Evolutionary conservation across 352 stramenopile species (phyloP).

Genomic region (Pythium dissimile): DNA sequence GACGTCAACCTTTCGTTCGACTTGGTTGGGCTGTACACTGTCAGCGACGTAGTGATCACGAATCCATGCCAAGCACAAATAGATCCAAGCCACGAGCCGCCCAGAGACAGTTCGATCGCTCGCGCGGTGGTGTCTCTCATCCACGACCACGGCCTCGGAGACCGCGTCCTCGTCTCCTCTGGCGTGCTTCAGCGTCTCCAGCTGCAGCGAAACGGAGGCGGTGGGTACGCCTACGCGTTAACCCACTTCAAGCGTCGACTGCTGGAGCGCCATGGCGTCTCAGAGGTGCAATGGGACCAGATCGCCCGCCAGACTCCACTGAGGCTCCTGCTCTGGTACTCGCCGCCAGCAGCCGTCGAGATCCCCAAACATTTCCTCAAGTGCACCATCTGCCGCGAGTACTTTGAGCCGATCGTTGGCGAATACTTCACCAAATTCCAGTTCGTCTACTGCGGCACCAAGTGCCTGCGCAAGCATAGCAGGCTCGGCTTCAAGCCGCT

Average conservation of each 20-base stretch:
- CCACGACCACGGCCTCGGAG: slow-evolving; percentile 15
- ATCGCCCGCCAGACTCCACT: slow-evolving; percentile 45
- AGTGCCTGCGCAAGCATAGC: slow-evolving; percentile 78
- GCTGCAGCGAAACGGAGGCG: slow-evolving; percentile 63
- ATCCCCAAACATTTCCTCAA: slow-evolving; percentile 71
- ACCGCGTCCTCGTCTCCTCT: slow-evolving; percentile 59
- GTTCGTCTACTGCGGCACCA: slow-evolving; percentile 80
- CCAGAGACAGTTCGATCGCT: slow-evolving; percentile 39
- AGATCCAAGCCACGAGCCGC: slow-evolving; percentile 23
- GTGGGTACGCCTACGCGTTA: slow-evolving; percentile 61
- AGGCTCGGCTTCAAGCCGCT: slow-evolving; percentile 43
- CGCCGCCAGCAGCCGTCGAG: slow-evolving; percentile 38
- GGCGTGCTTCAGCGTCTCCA: slow-evolving; percentile 65
- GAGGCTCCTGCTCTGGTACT: slow-evolving; percentile 59
- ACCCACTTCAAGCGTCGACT: slow-evolving; percentile 45
- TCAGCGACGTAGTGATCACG: slow-evolving; percentile 45
- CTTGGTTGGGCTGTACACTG: slow-evolving; percentile 55
- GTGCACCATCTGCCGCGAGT: slow-evolving; percentile 68
- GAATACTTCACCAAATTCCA: slow-evolving; percentile 87
- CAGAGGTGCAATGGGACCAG: slow-evolving; percentile 34
- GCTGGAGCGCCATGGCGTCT: slow-evolving; percentile 25
- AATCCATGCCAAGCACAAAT: slow-evolving; percentile 22
- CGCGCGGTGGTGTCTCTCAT: slow-evolving; percentile 34
- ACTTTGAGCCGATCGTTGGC: slow-evolving; percentile 80
- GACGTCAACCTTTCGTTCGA: slow-evolving; percentile 59